Evolutionary conservation across 495 filamentous ascomycete genomes (phyloP), one percentile per base, ranked within the genome.

Genomic region (Podospora australis): DNA sequence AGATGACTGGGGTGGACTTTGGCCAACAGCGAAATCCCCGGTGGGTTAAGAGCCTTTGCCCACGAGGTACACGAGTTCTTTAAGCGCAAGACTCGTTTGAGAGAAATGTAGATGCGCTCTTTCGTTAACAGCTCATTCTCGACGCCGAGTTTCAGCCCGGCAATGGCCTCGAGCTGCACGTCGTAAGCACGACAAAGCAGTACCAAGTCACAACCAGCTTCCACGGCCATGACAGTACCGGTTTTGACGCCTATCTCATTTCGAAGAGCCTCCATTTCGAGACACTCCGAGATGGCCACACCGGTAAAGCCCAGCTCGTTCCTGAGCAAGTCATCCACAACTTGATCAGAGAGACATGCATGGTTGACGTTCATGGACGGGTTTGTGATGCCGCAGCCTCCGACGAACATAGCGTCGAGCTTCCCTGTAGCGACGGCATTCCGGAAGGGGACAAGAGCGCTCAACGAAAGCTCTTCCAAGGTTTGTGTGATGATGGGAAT

Each of bases 401-500:
- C 88, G 6, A 95, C 85, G 75, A 95, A 91, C 84, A 95, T 92
- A 17, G 87, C 84, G 67, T 95, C 89, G 13, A 95, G 63, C 13
- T 66, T 70, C 0, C 89, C 89, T 29, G 87, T 81, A 21, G 74
- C 70, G 45, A 94, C 90, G 20, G 88, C 87, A 66, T 89, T 90
- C 8, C 88, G 80, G 60, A 94, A 95, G 1, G 89, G 89, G 9
- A 91, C 82, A 29, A 95, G 70, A 23, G 89, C 89, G 56, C 78
- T 89, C 24, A 92, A 64, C 47, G 84, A 90, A 26, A 95, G 74
- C 56, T 92, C 87, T 54, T 95, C 88, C 9, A 95, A 66, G 0
- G 88, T 91, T 60, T 95, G 88, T 0, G 88, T 95, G 57, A 95
- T 95, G 39, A 90, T 87, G 19, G 89, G 89, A 14, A 95, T 87